Evolutionary conservation across 2,329 filamentous ascomycete species (phyloP), one percentile per base, ranked within the genome.

Genomic region (Periconia sp.): DNA sequence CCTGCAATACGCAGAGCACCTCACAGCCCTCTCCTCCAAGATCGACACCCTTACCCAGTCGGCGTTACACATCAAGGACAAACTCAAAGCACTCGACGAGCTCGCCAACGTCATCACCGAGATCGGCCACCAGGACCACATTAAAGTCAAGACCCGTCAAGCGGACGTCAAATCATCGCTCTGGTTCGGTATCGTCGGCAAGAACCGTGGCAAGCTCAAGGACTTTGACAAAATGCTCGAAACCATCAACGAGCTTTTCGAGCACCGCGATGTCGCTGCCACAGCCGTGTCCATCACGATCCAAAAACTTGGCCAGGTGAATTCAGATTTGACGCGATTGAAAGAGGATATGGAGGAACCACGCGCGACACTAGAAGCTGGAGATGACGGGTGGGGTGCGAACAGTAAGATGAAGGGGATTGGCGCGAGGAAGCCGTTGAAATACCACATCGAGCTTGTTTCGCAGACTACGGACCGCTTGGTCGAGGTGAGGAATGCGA

Each of bases 361-460:
- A 0, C 33, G 33, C 33, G 5, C 13, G 10, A 11, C 23, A 27
- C 8, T 27, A 27, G 23, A 27, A 8, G 23, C 23, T 8, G 23
- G 23, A 8, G 23, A 27, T 27, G 23, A 27, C 8, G 8, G 8
- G 23, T 27, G 23, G 23, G 23, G 8, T 5, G 23, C 5, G 23
- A 8, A 27, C 23, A 8, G 23, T 27, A 86, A 85, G 58, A 70
- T 88, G 10, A 63, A 86, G 11, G 81, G 80, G 1, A 80, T 78
- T 23, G 75, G 76, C 8, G 71, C 74, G 3, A 75, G 79, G 27
- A 78, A 91, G 10, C 88, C 89, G 2, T 76, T 94, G 5, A 81
- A 82, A 47, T 86, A 91, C 41, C 89, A 94, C 66, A 86, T 94
- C 41, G 85, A 91, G 60, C 86, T 85, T 52, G 91, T 94, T 56